These are phyloP conservation scores for Apiospora saccharicola DNA, from an alignment of 2,329 filamentous ascomycete genomes.

Conservation along the genomic window DNA sequence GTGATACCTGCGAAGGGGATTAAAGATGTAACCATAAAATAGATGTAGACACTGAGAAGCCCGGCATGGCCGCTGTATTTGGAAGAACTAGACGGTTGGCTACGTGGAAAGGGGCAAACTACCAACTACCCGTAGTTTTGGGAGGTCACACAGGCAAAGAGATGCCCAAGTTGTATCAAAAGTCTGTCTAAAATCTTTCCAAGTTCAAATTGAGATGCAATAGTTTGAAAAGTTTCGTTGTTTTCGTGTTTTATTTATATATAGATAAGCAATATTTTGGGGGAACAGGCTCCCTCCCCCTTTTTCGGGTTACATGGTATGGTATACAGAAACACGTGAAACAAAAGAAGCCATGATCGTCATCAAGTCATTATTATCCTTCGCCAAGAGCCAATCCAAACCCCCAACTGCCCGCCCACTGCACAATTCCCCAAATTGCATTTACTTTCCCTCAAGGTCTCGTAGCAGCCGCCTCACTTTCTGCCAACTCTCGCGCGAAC, in stretches of 20 bases:
- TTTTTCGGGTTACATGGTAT: background rate
- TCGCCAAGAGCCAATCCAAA: background rate
- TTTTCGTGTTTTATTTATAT: background rate
- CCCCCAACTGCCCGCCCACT: background rate
- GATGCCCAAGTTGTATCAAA: no score
- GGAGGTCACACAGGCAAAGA: background rate
- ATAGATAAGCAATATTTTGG: background rate
- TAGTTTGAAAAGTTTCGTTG: background rate
- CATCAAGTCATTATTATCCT: constrained; percentile 1
- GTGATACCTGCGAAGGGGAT: background rate
- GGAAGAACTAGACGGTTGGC: background rate
- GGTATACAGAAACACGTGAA: background rate
- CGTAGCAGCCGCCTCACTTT: constrained; percentile 33
- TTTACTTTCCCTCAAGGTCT: background rate
- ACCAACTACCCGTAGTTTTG: background rate
- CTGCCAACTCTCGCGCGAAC: constrained; percentile 52
- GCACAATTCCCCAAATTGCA: background rate
- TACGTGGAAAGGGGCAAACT: background rate
- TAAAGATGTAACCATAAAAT: background rate
- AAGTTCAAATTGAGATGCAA: background rate
- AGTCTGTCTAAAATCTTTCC: background rate
- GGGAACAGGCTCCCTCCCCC: background rate
- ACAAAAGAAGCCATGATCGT: background rate
- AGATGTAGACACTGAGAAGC: no score
- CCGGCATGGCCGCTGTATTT: background rate